Conservation (phyloP, 1,284 basidiomycete genomes). For the Marasmius sp. region DNA sequence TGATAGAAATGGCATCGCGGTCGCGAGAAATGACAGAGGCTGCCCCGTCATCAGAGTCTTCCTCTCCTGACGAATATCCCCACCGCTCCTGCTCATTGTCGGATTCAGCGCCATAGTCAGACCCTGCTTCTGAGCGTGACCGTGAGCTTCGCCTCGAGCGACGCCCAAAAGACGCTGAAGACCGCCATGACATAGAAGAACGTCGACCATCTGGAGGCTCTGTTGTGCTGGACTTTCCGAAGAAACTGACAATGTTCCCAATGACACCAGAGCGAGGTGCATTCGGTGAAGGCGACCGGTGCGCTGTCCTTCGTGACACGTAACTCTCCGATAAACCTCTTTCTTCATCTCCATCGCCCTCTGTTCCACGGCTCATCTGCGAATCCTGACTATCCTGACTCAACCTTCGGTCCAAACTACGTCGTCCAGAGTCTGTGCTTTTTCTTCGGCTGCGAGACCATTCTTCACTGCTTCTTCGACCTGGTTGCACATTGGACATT, state of each 20-base stretch:
- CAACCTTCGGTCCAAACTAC: conserved; percentile 35
- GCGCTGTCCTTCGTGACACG: conserved; percentile 24
- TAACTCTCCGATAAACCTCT: conserved; percentile 27
- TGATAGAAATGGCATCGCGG: conserved; percentile 40
- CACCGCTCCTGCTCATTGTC: conserved; percentile 68
- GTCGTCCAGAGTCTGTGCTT: conserved; percentile 47
- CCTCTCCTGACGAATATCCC: conserved; percentile 81
- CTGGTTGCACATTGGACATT: conserved; percentile 64
- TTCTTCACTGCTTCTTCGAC: conserved; percentile 55
- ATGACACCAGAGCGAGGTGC: conserved; percentile 54
- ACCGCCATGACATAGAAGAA: conserved; percentile 57
- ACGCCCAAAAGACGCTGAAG: conserved; percentile 44
- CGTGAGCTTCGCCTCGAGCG: conserved; percentile 52
- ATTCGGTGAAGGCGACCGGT: conserved; percentile 36
- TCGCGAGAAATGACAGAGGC: conserved; percentile 30
- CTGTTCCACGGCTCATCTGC: conserved; percentile 28
- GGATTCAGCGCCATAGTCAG: conserved; percentile 54
- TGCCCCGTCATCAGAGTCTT: conserved; percentile 51
- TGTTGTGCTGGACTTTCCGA: conserved; percentile 46
- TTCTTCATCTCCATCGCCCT: conserved; percentile 21
- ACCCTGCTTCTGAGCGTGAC: conserved; percentile 49
- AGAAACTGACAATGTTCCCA: conserved; percentile 69
- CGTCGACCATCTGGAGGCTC: conserved; percentile 45
- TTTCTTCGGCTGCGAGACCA: conserved; percentile 49
- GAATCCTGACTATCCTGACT: conserved; percentile 52